Base-by-base conservation (phyloP, 2,329 filamentous ascomycete species). In the Paecilomyces variotii region DNA sequence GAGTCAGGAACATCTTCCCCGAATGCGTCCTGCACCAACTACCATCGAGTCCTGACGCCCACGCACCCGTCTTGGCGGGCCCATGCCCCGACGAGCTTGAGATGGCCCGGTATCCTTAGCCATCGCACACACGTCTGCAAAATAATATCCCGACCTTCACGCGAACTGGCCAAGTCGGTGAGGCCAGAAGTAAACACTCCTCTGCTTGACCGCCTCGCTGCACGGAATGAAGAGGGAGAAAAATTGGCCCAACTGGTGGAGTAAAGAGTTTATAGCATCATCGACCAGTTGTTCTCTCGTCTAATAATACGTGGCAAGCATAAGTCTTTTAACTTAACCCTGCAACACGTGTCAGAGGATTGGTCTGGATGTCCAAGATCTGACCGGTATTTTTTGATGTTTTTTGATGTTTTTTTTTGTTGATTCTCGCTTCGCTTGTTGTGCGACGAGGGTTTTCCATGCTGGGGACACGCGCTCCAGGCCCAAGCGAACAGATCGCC, bases 1-100 rank as follows among this genome's bases (percentile, higher is more conserved):
- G 54, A 55, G 19, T 49, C 61, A 68, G 69, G 66, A 70, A 66
- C 63, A 35, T 62, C 64, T 71, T 71, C 69, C 70, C 68, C 70
- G 62, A 61, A 60, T 62, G 65, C 65, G 59, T 64, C 39, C 19
- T 19, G 62, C 63, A 62, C 63, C 64, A 32, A 34, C 64, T 63
- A 63, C 68, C 70, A 71, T 66, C 65, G 62, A 60, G 53, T 63
- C 61, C 65, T 65, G 56, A 62, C 61, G 65, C 63, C 57, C 60
- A 56, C 26, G 26, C 50, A 52, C 50, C 50, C 50, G 62, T 59
- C 61, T 61, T 59, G 58, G 53, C 54, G 19, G 54, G 54, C 52
- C 55, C 55, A 62, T 66, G 59, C 64, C 62, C 65, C 64, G 64
- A 68, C 60, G 62, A 64, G 60, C 30, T 66, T 59, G 54, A 54